These are phyloP conservation scores for Globisporangium cylindrosporum DNA, from an alignment of 352 stramenopile genomes.

Conservation along the genomic window DNA sequence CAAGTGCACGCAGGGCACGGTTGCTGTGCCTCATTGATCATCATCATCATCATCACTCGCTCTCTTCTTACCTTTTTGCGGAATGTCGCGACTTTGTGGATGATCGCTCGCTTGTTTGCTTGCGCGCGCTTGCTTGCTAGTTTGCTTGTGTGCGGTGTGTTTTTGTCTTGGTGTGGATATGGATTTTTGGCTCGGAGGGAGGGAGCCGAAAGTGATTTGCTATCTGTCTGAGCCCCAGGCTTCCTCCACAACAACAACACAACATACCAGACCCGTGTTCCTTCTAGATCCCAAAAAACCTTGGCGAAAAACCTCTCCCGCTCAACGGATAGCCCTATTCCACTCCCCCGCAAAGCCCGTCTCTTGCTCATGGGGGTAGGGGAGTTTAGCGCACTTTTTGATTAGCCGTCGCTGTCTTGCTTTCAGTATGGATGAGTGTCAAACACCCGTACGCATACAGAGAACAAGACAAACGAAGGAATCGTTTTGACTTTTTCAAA, in stretches of 20 bases:
- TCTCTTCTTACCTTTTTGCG: conserved; percentile 3
- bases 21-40: background rate
- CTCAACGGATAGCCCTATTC: background rate
- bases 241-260: background rate
- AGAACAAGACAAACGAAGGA: background rate
- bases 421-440: background rate
- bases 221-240: conserved; percentile 1
- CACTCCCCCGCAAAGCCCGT: background rate
- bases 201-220: conserved; percentile 9
- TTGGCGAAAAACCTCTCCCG: background rate
- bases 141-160: background rate
- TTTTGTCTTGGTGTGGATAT: background rate
- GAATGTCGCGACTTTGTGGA: conserved; percentile 1
- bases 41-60: background rate
- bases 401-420: background rate
- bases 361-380: background rate
- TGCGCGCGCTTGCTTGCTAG: background rate
- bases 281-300: conserved; percentile 11
- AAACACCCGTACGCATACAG: background rate
- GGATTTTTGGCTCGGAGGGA: conserved; percentile 10
- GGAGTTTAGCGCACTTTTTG: background rate
- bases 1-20: background rate
- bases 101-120: background rate
- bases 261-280: background rate
- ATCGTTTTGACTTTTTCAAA: background rate